phyloP scores from a whole-genome alignment of 805 yeast genomes.

The Ogataea haglerorum region DNA sequence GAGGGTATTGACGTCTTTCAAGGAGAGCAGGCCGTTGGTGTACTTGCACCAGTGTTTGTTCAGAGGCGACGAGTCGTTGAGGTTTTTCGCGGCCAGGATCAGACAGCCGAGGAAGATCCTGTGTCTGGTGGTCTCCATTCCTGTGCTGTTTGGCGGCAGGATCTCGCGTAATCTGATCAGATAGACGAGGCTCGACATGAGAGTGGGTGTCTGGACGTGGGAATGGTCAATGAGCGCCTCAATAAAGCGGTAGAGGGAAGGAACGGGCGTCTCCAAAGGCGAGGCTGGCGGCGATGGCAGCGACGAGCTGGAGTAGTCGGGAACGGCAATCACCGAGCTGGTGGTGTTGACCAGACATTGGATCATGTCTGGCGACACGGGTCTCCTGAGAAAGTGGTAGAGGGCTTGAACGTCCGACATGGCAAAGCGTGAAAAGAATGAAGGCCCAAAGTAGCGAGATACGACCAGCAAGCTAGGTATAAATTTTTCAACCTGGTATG shows the following conservation, averaged over 20 bases:
- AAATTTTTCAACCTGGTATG: constrained; percentile 3
- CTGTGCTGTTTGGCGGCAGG: constrained; percentile 84
- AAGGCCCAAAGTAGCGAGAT: neutral
- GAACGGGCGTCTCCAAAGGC: constrained; percentile 33
- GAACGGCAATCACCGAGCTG: constrained; percentile 49
- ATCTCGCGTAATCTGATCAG: constrained; percentile 70
- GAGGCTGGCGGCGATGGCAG: constrained; percentile 41
- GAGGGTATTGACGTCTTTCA: constrained; percentile 82
- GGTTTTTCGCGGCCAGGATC: constrained; percentile 85
- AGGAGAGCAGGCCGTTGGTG: constrained; percentile 77
- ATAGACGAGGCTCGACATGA: constrained; percentile 89
- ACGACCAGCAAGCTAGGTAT: neutral
- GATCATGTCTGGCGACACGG: constrained; percentile 57
- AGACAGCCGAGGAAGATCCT: constrained; percentile 86
- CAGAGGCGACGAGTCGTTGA: constrained; percentile 91
- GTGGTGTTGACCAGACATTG: constrained; percentile 57
- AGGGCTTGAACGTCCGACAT: constrained; percentile 50
- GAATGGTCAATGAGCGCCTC: constrained; percentile 70
- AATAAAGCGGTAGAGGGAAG: constrained; percentile 62
- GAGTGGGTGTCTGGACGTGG: constrained; percentile 90
- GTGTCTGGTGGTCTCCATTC: constrained; percentile 91
- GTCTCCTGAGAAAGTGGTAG: constrained; percentile 49
- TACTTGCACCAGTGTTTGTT: constrained; percentile 95
- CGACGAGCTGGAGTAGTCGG: constrained; percentile 27
- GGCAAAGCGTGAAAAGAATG: constrained; percentile 1